Evolutionary conservation across 1,139 yeast genomes (phyloP).

Genomic region (Pneumocystis carinii): DNA sequence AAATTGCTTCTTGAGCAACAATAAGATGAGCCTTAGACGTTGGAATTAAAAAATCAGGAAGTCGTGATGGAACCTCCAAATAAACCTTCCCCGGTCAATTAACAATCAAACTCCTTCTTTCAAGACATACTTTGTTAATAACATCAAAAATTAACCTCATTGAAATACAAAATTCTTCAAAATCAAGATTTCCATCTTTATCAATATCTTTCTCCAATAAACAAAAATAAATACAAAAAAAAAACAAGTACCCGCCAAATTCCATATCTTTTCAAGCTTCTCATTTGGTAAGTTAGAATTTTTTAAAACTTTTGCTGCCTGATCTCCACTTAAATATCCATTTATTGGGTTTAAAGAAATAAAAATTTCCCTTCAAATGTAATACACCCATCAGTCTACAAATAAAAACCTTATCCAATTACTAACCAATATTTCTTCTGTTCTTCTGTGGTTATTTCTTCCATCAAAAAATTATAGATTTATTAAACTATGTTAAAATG

Average conservation of each 20-base stretch:
- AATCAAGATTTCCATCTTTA: conserved; percentile 77
- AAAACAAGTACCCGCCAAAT: conserved; percentile 34
- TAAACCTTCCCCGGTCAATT: conserved; percentile 21
- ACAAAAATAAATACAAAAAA: not conserved
- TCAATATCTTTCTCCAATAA: conserved; percentile 46
- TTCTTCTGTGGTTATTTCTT: not conserved
- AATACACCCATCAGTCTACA: not conserved
- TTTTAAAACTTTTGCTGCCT: conserved; percentile 72
- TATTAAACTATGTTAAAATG: no score
- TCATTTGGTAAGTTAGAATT: conserved; percentile 70
- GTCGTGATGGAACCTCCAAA: conserved; percentile 44
- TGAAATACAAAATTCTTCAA: conserved; percentile 94
- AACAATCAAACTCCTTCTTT: not conserved
- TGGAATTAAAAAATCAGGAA: conserved; percentile 89
- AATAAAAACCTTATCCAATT: not conserved
- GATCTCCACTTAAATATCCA: conserved; percentile 39
- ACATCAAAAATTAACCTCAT: conserved; percentile 87
- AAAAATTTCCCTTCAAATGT: not conserved
- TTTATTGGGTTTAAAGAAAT: not conserved
- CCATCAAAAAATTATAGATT: not conserved
- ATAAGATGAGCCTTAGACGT: conserved; percentile 72
- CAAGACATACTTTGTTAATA: conserved; percentile 46
- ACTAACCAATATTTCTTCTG: not conserved
- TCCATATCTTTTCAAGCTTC: conserved; percentile 75
- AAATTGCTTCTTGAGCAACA: conserved; percentile 59